Evolutionary conservation across 2,329 filamentous ascomycete genomes (phyloP).

Genomic region (Metarhizium guizhouense): DNA sequence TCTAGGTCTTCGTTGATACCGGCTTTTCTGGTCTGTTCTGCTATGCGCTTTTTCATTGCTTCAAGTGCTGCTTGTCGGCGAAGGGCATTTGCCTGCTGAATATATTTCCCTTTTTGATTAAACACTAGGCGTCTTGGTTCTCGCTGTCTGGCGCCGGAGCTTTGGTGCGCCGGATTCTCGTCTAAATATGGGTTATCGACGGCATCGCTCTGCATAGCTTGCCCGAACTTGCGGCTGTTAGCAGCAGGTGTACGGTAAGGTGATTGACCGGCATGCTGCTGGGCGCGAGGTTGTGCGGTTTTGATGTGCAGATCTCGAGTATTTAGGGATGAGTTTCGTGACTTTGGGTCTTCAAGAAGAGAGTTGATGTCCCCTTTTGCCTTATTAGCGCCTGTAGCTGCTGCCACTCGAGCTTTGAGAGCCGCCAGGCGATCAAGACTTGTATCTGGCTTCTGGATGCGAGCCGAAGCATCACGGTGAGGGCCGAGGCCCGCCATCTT

Average conservation of each 20-base stretch:
- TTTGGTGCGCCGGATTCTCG: slow-evolving; percentile 53
- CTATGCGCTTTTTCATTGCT: slow-evolving; percentile 89
- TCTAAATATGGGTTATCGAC: slow-evolving; percentile 78
- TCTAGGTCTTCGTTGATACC: slow-evolving; percentile 88
- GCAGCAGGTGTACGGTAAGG: neutral
- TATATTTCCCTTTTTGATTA: slow-evolving; percentile 95
- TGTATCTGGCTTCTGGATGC: slow-evolving; percentile 47
- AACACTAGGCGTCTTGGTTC: slow-evolving; percentile 74
- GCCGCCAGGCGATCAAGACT: slow-evolving; percentile 62
- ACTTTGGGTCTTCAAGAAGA: slow-evolving; percentile 52
- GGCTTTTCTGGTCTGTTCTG: slow-evolving; percentile 77
- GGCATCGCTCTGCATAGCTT: neutral
- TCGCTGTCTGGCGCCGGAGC: slow-evolving; percentile 47
- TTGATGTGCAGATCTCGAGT: slow-evolving; percentile 15
- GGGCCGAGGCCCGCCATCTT: slow-evolving; percentile 44
- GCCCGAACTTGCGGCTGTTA: slow-evolving; percentile 9
- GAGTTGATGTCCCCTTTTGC: slow-evolving; percentile 64
- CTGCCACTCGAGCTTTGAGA: slow-evolving; percentile 71
- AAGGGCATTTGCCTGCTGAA: slow-evolving; percentile 83
- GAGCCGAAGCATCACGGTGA: slow-evolving; percentile 43
- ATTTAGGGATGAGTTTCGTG: slow-evolving; percentile 36
- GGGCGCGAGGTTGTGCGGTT: neutral
- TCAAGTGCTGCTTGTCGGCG: slow-evolving; percentile 83
- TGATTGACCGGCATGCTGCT: neutral
- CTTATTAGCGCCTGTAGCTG: slow-evolving; percentile 55